Conservation (phyloP, 768 basidiomycete species). For the Rhizopogon rudus region DNA sequence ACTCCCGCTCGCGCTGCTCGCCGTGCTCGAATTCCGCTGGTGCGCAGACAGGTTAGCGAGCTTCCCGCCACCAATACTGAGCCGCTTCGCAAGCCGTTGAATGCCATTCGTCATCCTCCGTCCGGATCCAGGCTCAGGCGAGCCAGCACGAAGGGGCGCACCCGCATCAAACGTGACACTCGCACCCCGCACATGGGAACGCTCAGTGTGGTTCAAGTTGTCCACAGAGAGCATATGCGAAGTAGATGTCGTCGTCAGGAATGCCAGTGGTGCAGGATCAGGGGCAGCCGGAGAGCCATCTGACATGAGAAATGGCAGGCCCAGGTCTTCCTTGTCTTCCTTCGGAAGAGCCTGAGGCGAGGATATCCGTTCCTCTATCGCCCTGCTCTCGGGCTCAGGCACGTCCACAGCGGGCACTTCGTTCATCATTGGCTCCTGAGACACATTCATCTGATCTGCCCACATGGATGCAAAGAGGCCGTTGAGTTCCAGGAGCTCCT, state of each 20-base stretch:
- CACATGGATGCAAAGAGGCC: constrained; percentile 84
- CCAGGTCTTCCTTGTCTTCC: not conserved
- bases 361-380: too few species aligned
- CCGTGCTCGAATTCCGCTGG: constrained; percentile 21
- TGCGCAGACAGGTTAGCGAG: constrained; percentile 18
- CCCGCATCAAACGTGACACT: constrained; percentile 65
- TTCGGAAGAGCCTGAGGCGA: too few species aligned
- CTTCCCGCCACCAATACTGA: constrained; percentile 43
- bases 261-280: constrained; percentile 30
- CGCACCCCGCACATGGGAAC: constrained; percentile 21
- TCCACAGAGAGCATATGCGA: constrained; percentile 26
- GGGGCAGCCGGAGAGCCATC: constrained; percentile 13
- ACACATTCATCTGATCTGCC: constrained; percentile 71
- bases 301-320: constrained; percentile 32
- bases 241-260: constrained; percentile 28
- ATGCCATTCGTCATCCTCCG: constrained; percentile 29
- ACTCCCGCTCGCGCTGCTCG: not conserved
- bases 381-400: not conserved
- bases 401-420: not conserved
- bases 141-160: constrained; percentile 32
- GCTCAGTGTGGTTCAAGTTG: constrained; percentile 12
- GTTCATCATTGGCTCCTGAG: too few species aligned
- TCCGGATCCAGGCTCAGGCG: constrained; percentile 27
- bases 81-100: constrained; percentile 70
- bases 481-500: constrained; percentile 65